phyloP scores from a whole-genome alignment of 139 green algal species.

The Micromonas pusilla region DNA sequence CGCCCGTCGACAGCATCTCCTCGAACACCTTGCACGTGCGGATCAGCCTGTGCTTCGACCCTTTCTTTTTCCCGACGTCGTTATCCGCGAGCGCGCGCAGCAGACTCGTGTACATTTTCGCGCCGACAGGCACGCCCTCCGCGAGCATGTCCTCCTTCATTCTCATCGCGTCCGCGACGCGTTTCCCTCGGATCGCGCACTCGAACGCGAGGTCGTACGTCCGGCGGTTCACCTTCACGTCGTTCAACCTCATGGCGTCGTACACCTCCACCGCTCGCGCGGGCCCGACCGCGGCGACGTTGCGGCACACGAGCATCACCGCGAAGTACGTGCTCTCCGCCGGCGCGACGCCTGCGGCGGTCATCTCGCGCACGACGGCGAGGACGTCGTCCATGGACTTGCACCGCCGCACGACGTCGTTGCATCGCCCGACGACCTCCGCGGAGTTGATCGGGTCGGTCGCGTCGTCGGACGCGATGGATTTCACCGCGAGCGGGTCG shows the following conservation, averaged over 20 bases:
- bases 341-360: not conserved
- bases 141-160: slow-evolving; percentile 13
- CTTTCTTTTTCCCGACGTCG: slow-evolving; percentile 7
- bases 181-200: not conserved
- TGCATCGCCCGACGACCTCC: not conserved
- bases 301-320: slow-evolving; percentile 11
- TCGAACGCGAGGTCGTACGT: slow-evolving; percentile 12
- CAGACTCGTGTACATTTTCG: not conserved
- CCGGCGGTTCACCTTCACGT: not conserved
- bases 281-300: not conserved
- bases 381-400: slow-evolving; percentile 5
- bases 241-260: not conserved
- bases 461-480: not conserved
- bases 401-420: slow-evolving; percentile 12
- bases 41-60: not conserved
- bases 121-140: not conserved
- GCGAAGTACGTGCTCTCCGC: slow-evolving; percentile 21
- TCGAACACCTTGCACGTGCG: slow-evolving; percentile 21
- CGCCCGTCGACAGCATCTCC: not conserved
- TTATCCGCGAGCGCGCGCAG: not conserved
- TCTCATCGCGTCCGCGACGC: not conserved
- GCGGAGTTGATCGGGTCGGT: not conserved
- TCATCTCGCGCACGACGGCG: not conserved
- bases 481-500: not conserved
- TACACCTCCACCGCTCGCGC: slow-evolving; percentile 17